These are phyloP conservation scores for Monosporascus sp. DNA, from an alignment of 2,329 filamentous ascomycete genomes.

Conservation along the genomic window DNA sequence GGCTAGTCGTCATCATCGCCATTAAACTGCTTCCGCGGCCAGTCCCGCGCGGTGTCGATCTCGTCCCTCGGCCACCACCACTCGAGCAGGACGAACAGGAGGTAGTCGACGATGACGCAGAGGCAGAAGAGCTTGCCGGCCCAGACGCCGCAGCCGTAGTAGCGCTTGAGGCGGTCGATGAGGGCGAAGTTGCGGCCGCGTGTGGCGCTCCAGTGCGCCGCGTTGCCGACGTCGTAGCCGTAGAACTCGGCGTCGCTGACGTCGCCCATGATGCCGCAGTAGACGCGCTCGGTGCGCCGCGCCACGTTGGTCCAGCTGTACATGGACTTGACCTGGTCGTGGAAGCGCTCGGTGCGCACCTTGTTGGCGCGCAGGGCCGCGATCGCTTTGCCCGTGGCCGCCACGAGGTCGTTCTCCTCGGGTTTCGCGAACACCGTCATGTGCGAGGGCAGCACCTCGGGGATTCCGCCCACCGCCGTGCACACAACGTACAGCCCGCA, in stretches of 20 bases:
- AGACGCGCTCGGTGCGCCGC: constrained; percentile 87
- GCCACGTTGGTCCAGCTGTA: constrained; percentile 98
- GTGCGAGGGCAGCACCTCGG: constrained; percentile 88
- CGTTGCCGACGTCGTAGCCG: constrained; percentile 65
- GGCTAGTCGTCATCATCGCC: constrained; percentile 22
- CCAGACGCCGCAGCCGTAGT: constrained; percentile 98
- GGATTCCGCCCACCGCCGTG: constrained; percentile 93
- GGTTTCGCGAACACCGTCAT: constrained; percentile 98
- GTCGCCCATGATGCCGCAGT: constrained; percentile 86
- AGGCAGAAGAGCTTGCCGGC: constrained; percentile 96
- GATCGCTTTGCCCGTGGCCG: constrained; percentile 85
- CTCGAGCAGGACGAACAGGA: constrained; percentile 85
- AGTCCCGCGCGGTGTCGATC: constrained; percentile 87
- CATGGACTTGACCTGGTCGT: constrained; percentile 97
- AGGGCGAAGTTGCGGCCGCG: constrained; percentile 78
- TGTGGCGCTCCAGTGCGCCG: constrained; percentile 61
- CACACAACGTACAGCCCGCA: constrained; percentile 96
- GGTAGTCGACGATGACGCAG: constrained; percentile 88
- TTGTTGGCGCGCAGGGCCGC: constrained; percentile 78
- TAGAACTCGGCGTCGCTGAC: constrained; percentile 86
- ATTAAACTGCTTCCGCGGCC: constrained; percentile 68
- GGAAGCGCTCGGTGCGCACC: constrained; percentile 88
- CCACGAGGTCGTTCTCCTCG: constrained; percentile 90
- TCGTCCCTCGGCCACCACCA: constrained; percentile 77
- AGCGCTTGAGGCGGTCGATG: constrained; percentile 90